Evolutionary conservation across 2,329 filamentous ascomycete genomes (phyloP), one percentile per base, ranked within the genome.

Genomic region (Cryphonectria naterciae): DNA sequence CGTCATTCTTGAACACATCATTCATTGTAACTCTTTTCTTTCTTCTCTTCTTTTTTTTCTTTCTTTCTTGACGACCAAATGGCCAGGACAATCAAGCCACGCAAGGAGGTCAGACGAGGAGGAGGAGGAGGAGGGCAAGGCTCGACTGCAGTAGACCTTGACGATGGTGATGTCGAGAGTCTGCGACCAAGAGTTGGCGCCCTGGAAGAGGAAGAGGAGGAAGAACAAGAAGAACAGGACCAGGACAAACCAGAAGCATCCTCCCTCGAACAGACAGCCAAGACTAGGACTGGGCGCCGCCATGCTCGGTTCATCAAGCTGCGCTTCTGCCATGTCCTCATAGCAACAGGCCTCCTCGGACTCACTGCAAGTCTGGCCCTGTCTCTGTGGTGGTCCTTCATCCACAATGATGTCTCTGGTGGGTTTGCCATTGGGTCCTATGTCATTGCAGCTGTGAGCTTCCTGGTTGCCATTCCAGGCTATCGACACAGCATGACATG

Each of bases 361-460:
- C 61, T 28, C 22, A 10, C 37, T 46, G 61, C 61, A 5, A 64
- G 61, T n/a, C 8, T 64, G 39, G 22, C 15, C 39, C 39, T 64
- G 61, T 41, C 61, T 19, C 61, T 41, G 13, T 64, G 61, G 61
- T 64, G 61, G 61, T 64, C 61, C 22, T 43, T 64, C 39, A 19
- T 64, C 61, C 61, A 64, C 61, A 43, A 32, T 10, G 61, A 64
- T 46, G 61, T 64, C n/a, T 64, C 61, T 25, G 61, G 61, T 64
- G 61, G 61, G 11, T 64, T 64, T 22, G 17, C 39, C 39, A 64
- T 64, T 13, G 61, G 37, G 2, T 43, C 39, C 37, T 64, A 41
- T 64, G 39, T 64, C 2, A 61, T 61, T 35, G 58, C 58, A 37
- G 58, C 32, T 39, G 58, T 61, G 32, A 22, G 58, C 58, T 61